Evolutionary conservation across 1,284 basidiomycete genomes (phyloP).

Genomic region (Sporisorium iseilematis-ciliati): DNA sequence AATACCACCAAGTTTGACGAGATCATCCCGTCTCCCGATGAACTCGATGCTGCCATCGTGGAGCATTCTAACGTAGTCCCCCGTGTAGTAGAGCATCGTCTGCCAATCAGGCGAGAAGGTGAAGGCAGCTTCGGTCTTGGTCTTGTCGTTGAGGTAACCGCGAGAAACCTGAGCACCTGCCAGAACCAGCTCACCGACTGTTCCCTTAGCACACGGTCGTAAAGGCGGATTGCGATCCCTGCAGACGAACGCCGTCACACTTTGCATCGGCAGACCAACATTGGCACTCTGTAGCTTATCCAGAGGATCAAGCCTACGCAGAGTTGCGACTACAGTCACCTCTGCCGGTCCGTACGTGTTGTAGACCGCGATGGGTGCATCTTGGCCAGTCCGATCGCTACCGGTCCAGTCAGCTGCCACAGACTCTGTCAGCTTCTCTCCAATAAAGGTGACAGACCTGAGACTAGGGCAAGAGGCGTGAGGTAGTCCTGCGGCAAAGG

Average conservation of each 20-base stretch:
- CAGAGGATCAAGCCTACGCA: constrained; percentile 15
- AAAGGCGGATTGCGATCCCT: constrained; percentile 19
- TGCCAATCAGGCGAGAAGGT: neutral
- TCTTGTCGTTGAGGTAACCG: constrained; percentile 25
- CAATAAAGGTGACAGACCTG: constrained; percentile 55
- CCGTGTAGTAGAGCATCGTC: constrained; percentile 37
- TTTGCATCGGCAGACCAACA: constrained; percentile 54
- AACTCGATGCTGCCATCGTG: constrained; percentile 62
- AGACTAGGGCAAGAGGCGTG: constrained; percentile 42
- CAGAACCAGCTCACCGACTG: constrained; percentile 55
- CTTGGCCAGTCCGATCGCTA: constrained; percentile 2
- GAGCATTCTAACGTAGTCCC: constrained; percentile 50
- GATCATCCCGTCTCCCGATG: constrained; percentile 62
- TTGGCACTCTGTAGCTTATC: constrained; percentile 57
- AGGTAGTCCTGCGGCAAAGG: constrained; percentile 55
- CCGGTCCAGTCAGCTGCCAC: constrained; percentile 58
- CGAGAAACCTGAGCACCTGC: constrained; percentile 28
- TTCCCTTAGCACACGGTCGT: constrained; percentile 48
- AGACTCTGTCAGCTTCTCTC: constrained; percentile 60
- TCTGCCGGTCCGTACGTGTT: constrained; percentile 52
- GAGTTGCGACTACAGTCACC: constrained; percentile 34
- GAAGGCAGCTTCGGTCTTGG: constrained; percentile 24
- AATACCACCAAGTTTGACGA: constrained; percentile 65
- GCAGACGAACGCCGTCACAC: constrained; percentile 48
- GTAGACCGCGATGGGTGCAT: constrained; percentile 11